Percentiles rank a stretch among this genome's conserved stretches.
Evolutionary conservation across 352 stramenopile species (phyloP).

Genomic region (Pythium aphanidermatum): DNA sequence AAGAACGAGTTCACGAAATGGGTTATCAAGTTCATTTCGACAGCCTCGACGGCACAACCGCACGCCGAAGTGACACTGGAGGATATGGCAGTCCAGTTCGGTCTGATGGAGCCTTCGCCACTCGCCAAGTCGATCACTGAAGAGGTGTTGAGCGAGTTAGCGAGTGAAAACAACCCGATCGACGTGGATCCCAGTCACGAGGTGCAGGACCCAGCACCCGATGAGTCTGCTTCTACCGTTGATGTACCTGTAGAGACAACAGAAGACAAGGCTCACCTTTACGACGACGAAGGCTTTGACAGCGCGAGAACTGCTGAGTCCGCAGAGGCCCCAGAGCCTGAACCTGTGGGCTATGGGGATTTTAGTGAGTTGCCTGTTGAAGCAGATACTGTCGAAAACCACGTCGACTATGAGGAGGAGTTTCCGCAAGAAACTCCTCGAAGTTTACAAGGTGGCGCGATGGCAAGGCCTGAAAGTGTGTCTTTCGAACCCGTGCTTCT

Average conservation of each 20-base stretch:
- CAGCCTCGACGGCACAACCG: not conserved
- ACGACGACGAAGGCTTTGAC: not conserved
- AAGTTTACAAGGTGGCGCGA: too few species aligned
- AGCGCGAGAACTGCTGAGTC: not conserved
- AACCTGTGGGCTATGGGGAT: too few species aligned
- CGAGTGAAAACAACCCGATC: conserved; percentile 6
- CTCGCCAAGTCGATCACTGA: conserved; percentile 8
- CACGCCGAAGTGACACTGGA: conserved; percentile 11
- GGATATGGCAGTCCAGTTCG: conserved; percentile 18
- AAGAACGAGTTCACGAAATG: conserved; percentile 61
- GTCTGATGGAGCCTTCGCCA: not conserved
- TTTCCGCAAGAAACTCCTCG: not conserved
- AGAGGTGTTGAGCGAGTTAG: conserved; percentile 11
- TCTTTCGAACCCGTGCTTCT: too few species aligned
- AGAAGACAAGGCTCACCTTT: not conserved
- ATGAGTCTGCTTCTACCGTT: not conserved
- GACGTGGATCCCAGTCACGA: too few species aligned
- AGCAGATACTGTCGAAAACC: too few species aligned
- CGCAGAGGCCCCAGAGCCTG: not conserved
- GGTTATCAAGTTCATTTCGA: conserved; percentile 22
- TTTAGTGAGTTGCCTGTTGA: too few species aligned
- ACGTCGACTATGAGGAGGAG: conserved; percentile 1
- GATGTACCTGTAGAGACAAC: too few species aligned
- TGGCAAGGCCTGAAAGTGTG: too few species aligned
- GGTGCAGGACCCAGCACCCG: not conserved